Evolutionary conservation across 257 asterid genomes (phyloP).

Genomic region (Perilla frutescens): DNA sequence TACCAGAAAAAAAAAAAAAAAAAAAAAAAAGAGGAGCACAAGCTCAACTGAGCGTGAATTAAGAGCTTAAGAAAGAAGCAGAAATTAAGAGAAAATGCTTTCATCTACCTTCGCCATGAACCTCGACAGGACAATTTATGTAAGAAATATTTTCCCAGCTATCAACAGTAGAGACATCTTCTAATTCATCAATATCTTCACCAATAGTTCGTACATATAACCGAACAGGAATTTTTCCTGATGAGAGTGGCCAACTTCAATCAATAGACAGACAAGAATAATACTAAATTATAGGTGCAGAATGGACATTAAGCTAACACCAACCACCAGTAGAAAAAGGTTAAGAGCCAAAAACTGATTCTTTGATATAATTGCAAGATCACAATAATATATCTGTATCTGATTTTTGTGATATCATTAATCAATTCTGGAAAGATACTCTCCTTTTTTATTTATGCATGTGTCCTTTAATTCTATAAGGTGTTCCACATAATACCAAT

Average conservation of each 20-base stretch:
- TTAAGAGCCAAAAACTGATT: neutral
- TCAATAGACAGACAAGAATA: conserved; percentile 19
- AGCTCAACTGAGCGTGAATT: conserved; percentile 11
- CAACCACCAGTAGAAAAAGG: conserved; percentile 20
- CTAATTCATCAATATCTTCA: conserved; percentile 70
- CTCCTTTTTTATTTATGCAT: neutral
- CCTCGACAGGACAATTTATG: conserved; percentile 83
- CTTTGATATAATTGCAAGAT: conserved; percentile 1
- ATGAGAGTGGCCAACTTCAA: conserved; percentile 35
- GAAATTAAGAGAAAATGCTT: conserved; percentile 1
- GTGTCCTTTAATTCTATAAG: neutral
- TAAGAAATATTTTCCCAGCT: conserved; percentile 87
- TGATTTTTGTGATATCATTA: neutral
- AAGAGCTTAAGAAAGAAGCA: conserved; percentile 22
- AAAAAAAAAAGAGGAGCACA: neutral
- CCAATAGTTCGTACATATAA: conserved; percentile 63
- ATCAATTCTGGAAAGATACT: neutral
- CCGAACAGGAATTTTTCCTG: conserved; percentile 94
- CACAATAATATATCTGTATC: neutral
- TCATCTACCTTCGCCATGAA: conserved; percentile 65
- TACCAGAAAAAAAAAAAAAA: too few species aligned
- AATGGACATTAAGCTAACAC: conserved; percentile 10
- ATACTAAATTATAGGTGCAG: conserved; percentile 8
- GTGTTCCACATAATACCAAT: neutral
- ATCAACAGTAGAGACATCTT: conserved; percentile 63